phyloP scores from a whole-genome alignment of 192 early-diverging fungal genomes.

The Diversispora eburnea region DNA sequence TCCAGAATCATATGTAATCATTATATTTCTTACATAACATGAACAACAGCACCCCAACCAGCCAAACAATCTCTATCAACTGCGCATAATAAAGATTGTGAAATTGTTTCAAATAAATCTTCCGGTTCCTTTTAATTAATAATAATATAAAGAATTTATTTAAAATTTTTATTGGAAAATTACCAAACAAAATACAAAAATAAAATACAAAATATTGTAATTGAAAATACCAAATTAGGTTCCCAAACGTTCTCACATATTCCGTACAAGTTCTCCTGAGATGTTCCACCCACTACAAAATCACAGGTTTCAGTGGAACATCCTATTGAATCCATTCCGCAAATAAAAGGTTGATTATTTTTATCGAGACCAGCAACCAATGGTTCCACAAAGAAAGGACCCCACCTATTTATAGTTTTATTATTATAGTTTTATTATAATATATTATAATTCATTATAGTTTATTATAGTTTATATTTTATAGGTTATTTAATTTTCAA shows the following conservation, averaged over 20 bases:
- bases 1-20: not conserved
- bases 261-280: constrained; percentile 83
- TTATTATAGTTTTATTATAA: too few relatives aligned
- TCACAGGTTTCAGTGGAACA: constrained; percentile 90
- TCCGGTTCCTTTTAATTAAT: constrained; percentile 63
- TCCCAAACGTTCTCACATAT: constrained; percentile 98
- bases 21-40: constrained; percentile 67
- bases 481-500: too few relatives aligned
- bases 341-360: constrained; percentile 87
- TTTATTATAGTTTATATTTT: too few relatives aligned
- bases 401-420: constrained; percentile 63
- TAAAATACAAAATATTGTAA: too few relatives aligned
- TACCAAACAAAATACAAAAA: too few relatives aligned
- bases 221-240: constrained; percentile 76
- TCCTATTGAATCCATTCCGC: constrained; percentile 92
- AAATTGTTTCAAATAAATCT: constrained; percentile 95
- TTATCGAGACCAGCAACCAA: constrained; percentile 93
- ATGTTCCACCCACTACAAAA: constrained; percentile 93
- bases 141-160: not conserved
- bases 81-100: constrained; percentile 90
- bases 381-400: constrained; percentile 93
- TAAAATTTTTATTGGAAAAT: too few relatives aligned
- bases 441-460: too few relatives aligned
- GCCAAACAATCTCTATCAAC: constrained; percentile 91
- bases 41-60: constrained; percentile 97